Conservation (phyloP, 176 grass and related monocot genomes). For the Luzula sylvatica region DNA sequence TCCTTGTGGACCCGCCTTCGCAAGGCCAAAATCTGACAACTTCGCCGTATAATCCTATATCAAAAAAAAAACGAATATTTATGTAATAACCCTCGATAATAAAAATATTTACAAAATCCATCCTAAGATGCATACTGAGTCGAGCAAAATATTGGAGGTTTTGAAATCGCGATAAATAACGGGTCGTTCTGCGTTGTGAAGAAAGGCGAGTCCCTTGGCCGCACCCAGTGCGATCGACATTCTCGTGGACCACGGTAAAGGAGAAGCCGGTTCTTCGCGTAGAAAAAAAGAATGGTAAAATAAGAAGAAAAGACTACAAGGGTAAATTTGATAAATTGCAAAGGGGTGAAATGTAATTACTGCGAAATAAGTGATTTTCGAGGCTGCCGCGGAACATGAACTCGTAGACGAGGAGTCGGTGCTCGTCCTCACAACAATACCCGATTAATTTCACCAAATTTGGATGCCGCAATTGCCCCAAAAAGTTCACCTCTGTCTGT, state of each 20-base stretch:
- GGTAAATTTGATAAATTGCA: not conserved
- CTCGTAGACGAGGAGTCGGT: slow-evolving; percentile 92
- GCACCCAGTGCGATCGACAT: slow-evolving; percentile 97
- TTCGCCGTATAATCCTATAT: slow-evolving; percentile 91
- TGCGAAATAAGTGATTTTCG: slow-evolving; percentile 98
- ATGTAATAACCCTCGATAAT: slow-evolving; percentile 7
- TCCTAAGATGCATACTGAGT: slow-evolving; percentile 74
- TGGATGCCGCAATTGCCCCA: slow-evolving; percentile 95
- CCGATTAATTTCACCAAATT: slow-evolving; percentile 99
- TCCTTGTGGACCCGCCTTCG: slow-evolving; percentile 92
- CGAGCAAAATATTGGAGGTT: slow-evolving; percentile 98
- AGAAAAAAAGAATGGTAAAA: slow-evolving; percentile 9
- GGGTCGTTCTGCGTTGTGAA: slow-evolving; percentile 84
- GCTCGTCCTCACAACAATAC: slow-evolving; percentile 98
- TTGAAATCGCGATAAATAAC: slow-evolving; percentile 99
- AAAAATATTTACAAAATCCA: slow-evolving; percentile 26
- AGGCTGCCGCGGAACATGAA: slow-evolving; percentile 99
- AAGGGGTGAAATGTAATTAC: slow-evolving; percentile 30
- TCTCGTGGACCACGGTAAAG: slow-evolving; percentile 84
- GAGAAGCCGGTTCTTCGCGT: slow-evolving; percentile 51
- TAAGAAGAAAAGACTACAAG: not conserved
- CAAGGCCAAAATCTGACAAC: slow-evolving; percentile 93
- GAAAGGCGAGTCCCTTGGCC: slow-evolving; percentile 92
- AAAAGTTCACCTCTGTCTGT: slow-evolving; percentile 91
- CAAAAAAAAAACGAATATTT: slow-evolving; percentile 21